phyloP scores from a whole-genome alignment of 179 eudicot species.

The Gypsophila paniculata region DNA sequence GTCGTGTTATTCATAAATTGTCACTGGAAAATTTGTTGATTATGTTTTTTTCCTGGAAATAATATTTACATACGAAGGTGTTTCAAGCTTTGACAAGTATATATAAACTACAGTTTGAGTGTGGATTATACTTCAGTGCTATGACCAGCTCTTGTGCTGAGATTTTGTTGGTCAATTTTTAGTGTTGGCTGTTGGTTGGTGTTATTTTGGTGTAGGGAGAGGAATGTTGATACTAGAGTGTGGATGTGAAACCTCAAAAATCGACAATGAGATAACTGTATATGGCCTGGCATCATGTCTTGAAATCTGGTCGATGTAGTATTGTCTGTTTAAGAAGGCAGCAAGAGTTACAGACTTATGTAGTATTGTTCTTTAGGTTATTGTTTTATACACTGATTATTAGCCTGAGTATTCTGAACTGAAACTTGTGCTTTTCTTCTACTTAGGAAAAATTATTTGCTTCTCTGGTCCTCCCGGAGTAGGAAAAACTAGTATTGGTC shows the following conservation, averaged over 20 bases:
- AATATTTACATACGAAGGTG: not conserved
- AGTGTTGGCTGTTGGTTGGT: not conserved
- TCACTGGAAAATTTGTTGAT: not conserved
- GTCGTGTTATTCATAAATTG: not conserved
- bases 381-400: not conserved
- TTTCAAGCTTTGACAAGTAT: not conserved
- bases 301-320: not conserved
- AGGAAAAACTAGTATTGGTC: slow-evolving; percentile 98
- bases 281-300: not conserved
- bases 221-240: not conserved
- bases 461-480: slow-evolving; percentile 99
- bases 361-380: not conserved
- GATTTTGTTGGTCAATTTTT: not conserved
- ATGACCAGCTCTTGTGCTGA: not conserved
- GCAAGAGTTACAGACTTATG: not conserved
- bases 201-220: slow-evolving; percentile 1
- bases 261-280: not conserved
- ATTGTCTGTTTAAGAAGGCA: not conserved
- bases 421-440: slow-evolving; percentile 5
- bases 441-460: slow-evolving; percentile 80
- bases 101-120: not conserved
- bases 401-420: slow-evolving; percentile 1
- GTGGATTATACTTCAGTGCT: not conserved
- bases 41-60: not conserved
- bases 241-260: not conserved